Evolutionary conservation across 192 early-diverging fungal species (phyloP).

Genomic region (Entomortierella chlamydospora): DNA sequence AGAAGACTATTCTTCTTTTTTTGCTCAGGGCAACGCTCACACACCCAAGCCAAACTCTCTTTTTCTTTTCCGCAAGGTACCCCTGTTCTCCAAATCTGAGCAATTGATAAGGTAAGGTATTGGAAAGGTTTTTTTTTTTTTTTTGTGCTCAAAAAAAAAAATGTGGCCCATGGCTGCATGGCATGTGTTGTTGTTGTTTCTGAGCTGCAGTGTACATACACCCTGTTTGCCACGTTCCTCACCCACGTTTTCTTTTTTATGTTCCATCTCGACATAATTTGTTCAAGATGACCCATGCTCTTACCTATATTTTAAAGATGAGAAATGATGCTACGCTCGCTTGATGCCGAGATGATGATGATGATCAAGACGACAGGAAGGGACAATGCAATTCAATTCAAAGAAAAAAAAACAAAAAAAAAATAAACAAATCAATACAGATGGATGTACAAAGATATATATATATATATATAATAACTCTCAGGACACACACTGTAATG

Average conservation of each 20-base stretch:
- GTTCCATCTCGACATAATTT: no score
- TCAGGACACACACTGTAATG: no score
- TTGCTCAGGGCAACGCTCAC: neutral
- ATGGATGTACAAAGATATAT: no score
- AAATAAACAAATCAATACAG: no score
- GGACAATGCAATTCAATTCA: no score
- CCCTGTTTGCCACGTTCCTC: slow-evolving; percentile 17
- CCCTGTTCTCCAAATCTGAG: slow-evolving; percentile 1
- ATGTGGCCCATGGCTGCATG: slow-evolving; percentile 3
- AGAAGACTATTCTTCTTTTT: neutral
- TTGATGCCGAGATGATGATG: no score
- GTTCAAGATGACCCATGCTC: no score
- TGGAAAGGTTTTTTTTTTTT: neutral
- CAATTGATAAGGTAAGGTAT: neutral
- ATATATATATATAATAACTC: no score
- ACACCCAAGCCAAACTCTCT: neutral
- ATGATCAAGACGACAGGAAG: no score
- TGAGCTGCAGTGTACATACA: slow-evolving; percentile 12
- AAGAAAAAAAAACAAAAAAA: no score
- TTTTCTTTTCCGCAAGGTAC: neutral
- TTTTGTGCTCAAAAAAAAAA: slow-evolving; percentile 14
- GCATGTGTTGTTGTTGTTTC: slow-evolving; percentile 3
- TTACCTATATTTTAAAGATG: no score
- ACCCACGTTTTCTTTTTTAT: slow-evolving; percentile 12
- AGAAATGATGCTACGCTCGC: no score